A percentile compares a stretch with the other conserved stretches of the same genome.
Evolutionary conservation across 352 stramenopile species (phyloP).

Genomic region (Pythium myriotylum): DNA sequence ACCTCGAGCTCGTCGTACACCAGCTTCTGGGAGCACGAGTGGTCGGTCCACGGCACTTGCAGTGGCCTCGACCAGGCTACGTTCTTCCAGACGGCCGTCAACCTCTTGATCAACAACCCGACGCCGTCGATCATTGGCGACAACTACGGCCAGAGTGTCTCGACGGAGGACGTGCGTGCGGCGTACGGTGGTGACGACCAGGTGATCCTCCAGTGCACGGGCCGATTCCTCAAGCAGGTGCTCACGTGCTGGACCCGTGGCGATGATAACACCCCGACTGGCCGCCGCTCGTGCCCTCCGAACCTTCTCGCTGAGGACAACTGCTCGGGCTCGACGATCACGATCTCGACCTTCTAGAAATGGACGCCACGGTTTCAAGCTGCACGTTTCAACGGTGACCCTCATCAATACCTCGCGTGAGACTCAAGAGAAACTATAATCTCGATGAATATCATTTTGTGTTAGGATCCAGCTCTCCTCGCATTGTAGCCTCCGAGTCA

Average conservation of each 20-base stretch:
- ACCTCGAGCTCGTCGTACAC: slow-evolving; percentile 49
- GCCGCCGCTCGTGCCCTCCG: slow-evolving; percentile 40
- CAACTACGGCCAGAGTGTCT: slow-evolving; percentile 51
- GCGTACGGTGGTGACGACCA: slow-evolving; percentile 17
- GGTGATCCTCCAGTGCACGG: slow-evolving; percentile 38
- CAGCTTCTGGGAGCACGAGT: slow-evolving; percentile 93
- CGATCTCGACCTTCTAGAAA: slow-evolving; percentile 30
- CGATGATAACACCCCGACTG: slow-evolving; percentile 44
- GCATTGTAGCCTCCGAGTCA: too few relatives aligned
- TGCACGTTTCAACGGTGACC: slow-evolving; percentile 86
- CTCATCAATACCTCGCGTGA: slow-evolving; percentile 2
- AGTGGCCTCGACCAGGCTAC: slow-evolving; percentile 72
- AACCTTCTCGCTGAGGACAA: slow-evolving; percentile 69
- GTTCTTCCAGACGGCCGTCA: slow-evolving; percentile 81
- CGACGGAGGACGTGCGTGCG: slow-evolving; percentile 37
- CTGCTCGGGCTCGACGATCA: slow-evolving; percentile 43
- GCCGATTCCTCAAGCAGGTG: slow-evolving; percentile 56
- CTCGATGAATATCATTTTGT: too few relatives aligned
- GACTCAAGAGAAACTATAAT: too few relatives aligned
- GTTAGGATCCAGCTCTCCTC: too few relatives aligned
- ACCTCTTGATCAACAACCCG: slow-evolving; percentile 58
- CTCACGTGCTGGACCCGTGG: slow-evolving; percentile 74
- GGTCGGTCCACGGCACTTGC: slow-evolving; percentile 92
- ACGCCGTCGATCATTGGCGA: slow-evolving; percentile 60
- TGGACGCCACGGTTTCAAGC: slow-evolving; percentile 78